Base-by-base conservation (phyloP, 176 grass and related monocot genomes). In the Rhynchospora breviuscula region DNA sequence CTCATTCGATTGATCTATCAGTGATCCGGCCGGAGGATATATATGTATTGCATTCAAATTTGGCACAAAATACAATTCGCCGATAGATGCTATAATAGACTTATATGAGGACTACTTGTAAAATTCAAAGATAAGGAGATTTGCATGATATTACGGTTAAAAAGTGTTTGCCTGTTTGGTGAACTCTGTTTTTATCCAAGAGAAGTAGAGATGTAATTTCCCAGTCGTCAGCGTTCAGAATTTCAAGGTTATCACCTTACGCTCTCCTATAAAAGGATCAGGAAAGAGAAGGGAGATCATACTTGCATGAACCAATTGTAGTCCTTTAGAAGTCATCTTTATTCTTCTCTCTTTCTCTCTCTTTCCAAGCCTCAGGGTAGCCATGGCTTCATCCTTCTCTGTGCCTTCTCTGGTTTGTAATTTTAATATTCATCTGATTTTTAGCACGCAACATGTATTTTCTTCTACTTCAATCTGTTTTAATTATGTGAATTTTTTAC, bases 351-450 rank as follows among this genome's bases (percentile, higher is more conserved):
- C 58, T 86, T 17, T 18, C 15, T 52, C 23, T 8, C 48, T 56
- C 17, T 60, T 21, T 46, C 5, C 51, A 12, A 78, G 21, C 51
- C 25, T 17, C 18, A 78, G 73, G 73, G 73, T 31, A 47, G 61
- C 78, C 85, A 94, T 97, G 95, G 66, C 92, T 87, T 88, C 90
- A 78, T 86, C 83, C 52, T 78, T 92, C 78, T 88, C 94, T 74
- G 92, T 74, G 33, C 90, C 94, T 46, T 94, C 95, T 22, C 11
- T 97, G 92, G 95, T 97, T 46, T 77, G 86, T 88, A 6, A 45
- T 44, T 44, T 59, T 18, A 31, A 43, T 19, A 4, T 8, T 59
- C 62, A 46, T 3, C 56, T 58, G 6, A 18, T 84, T 15, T 40
- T 59, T 8, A 23, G 47, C 43, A 70, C 15, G 15, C 26, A 76